phyloP scores from a whole-genome alignment of 2,329 filamentous ascomycete species.

The Fusarium neocosmosporiellum region DNA sequence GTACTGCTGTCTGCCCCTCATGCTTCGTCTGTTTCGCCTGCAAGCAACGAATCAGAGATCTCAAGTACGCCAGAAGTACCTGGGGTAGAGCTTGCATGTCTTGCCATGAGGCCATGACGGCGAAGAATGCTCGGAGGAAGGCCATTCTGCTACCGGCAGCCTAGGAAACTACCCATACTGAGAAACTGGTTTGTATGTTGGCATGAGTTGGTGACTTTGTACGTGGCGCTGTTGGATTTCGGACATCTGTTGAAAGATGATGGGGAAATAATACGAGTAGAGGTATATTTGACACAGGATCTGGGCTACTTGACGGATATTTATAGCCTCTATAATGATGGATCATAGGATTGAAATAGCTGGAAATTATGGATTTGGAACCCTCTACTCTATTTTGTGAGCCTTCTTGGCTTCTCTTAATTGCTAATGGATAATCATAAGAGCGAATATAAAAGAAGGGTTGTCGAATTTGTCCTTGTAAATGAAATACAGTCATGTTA shows the following conservation, averaged over 20 bases:
- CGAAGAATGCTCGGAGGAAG: neutral
- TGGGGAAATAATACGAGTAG: neutral
- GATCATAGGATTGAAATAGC: neutral
- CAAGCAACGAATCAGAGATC: neutral
- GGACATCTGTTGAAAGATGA: neutral
- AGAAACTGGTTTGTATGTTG: neutral
- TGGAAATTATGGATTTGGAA: neutral
- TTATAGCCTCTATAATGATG: neutral
- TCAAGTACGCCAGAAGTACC: neutral
- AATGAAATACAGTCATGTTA: neutral
- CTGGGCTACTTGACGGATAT: neutral
- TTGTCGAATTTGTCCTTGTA: neutral
- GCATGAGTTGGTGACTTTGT: neutral
- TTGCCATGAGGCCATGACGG: neutral
- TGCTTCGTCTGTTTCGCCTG: neutral
- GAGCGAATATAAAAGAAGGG: neutral
- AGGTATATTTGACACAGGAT: neutral
- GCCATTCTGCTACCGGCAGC: neutral
- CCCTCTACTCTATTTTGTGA: neutral
- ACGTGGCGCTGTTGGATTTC: neutral
- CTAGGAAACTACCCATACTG: neutral
- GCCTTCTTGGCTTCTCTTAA: neutral
- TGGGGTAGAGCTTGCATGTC: neutral
- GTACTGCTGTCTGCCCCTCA: neutral
- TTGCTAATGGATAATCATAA: neutral